Evolutionary conservation across 2,329 filamentous ascomycete genomes (phyloP).

Genomic region (Talaromyces pinophilus): DNA sequence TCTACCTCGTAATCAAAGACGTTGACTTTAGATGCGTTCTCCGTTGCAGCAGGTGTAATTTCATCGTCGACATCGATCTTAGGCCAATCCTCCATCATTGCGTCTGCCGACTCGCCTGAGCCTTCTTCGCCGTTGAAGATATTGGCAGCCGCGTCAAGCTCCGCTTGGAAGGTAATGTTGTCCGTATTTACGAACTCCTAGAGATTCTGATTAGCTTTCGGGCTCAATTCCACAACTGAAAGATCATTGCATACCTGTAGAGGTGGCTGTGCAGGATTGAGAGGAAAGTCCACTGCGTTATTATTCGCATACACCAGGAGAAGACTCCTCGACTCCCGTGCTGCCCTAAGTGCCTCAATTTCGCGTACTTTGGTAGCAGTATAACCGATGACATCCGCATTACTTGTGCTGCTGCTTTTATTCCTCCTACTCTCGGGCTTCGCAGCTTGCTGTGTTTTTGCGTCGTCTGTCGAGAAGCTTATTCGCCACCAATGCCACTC

Average conservation of each 20-base stretch:
- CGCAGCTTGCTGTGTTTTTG: conserved; percentile 38
- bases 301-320: conserved; percentile 63
- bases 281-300: conserved; percentile 41
- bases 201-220: not conserved
- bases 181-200: conserved; percentile 54
- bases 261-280: conserved; percentile 35
- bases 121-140: conserved; percentile 21
- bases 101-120: conserved; percentile 15
- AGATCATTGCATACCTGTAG: conserved; percentile 37
- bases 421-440: conserved; percentile 23
- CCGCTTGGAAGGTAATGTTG: conserved; percentile 45
- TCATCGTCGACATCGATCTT: conserved; percentile 19
- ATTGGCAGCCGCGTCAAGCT: conserved; percentile 34
- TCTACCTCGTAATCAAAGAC: conserved; percentile 44
- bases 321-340: conserved; percentile 54
- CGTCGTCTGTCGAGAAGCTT: conserved; percentile 51
- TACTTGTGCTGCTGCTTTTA: conserved; percentile 26
- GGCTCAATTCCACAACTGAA: not conserved
- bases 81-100: conserved; percentile 18
- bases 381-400: conserved; percentile 43
- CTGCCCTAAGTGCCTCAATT: conserved; percentile 57
- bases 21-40: conserved; percentile 32
- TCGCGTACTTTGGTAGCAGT: conserved; percentile 49
- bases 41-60: conserved; percentile 7
- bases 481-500: conserved; percentile 59